phyloP scores from a whole-genome alignment of 2,329 filamentous ascomycete genomes.

The Rhinocladiella similis region DNA sequence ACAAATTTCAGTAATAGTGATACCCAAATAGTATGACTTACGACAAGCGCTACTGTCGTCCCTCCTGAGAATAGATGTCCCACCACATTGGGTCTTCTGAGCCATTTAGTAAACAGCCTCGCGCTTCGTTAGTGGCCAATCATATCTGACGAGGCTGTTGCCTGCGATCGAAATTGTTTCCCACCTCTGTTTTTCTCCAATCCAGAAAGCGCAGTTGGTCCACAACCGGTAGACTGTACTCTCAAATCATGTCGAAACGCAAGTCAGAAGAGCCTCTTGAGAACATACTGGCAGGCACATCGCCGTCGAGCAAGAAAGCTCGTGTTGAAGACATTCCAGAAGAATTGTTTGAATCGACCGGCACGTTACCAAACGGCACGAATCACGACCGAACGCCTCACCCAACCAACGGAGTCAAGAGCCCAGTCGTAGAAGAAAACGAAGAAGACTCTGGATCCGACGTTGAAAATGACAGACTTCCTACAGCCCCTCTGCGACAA shows the following conservation, averaged over 20 bases:
- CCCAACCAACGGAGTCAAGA: conserved; percentile 4
- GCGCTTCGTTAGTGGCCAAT: conserved; percentile 10
- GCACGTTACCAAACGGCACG: neutral
- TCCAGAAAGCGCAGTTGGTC: neutral
- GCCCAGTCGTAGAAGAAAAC: conserved; percentile 23
- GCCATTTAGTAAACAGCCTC: neutral
- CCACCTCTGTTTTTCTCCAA: neutral
- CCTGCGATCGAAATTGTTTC: neutral
- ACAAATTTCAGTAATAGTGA: neutral
- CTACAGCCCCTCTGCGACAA: conserved; percentile 59
- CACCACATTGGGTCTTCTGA: too few relatives aligned
- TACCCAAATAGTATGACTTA: neutral
- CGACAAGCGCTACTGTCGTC: conserved; percentile 1
- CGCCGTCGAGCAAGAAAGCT: conserved; percentile 47
- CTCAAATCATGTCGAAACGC: conserved; percentile 45
- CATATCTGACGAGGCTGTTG: conserved; percentile 14
- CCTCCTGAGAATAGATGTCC: neutral
- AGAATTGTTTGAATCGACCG: conserved; percentile 4
- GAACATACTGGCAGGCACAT: conserved; percentile 34
- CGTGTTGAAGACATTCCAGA: conserved; percentile 41
- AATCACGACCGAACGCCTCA: conserved; percentile 8
- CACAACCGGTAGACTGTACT: neutral
- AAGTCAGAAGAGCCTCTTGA: conserved; percentile 47
- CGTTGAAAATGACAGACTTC: conserved; percentile 38
- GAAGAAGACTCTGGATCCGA: conserved; percentile 36